A percentile compares a stretch with the other conserved stretches of the same genome.
These are phyloP conservation scores for Gautieria morchelliformis DNA, from an alignment of 768 basidiomycete species.

Conservation along the genomic window DNA sequence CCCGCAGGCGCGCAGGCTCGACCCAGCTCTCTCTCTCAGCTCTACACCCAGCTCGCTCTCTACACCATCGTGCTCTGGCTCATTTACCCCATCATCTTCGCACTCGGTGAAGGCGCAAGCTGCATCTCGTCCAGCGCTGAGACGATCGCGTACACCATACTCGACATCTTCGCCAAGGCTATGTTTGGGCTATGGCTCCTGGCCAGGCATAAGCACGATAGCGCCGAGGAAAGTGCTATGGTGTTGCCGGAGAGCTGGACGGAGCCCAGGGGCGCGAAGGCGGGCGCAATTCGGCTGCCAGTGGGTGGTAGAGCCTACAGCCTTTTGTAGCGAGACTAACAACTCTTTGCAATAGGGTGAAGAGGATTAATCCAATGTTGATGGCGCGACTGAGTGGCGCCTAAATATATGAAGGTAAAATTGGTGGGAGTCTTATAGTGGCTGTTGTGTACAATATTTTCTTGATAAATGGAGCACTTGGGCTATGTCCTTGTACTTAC, in stretches of 20 bases:
- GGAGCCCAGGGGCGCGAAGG: background rate
- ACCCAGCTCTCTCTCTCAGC: background rate
- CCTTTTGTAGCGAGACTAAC: background rate
- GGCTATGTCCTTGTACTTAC: background rate
- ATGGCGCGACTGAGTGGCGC: too few species aligned
- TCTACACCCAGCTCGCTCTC: constrained; percentile 1
- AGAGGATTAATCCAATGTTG: background rate
- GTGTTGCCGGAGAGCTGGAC: background rate
- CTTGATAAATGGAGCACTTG: background rate
- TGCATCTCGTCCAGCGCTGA: background rate
- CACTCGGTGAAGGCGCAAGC: background rate
- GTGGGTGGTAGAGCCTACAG: background rate
- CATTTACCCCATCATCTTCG: constrained; percentile 5
- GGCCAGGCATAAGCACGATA: background rate
- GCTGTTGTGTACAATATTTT: background rate
- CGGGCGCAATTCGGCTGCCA: constrained; percentile 6
- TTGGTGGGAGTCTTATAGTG: background rate
- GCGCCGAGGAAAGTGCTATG: constrained; percentile 1
- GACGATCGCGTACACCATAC: background rate
- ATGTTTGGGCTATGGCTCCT: constrained; percentile 8
- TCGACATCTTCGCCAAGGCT: constrained; percentile 4
- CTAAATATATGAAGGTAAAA: background rate
- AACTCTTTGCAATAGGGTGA: background rate
- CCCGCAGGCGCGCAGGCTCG: background rate
- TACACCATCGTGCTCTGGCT: constrained; percentile 6